Conservation (phyloP, 805 yeast genomes). For the Jamesozyma piceae region DNA sequence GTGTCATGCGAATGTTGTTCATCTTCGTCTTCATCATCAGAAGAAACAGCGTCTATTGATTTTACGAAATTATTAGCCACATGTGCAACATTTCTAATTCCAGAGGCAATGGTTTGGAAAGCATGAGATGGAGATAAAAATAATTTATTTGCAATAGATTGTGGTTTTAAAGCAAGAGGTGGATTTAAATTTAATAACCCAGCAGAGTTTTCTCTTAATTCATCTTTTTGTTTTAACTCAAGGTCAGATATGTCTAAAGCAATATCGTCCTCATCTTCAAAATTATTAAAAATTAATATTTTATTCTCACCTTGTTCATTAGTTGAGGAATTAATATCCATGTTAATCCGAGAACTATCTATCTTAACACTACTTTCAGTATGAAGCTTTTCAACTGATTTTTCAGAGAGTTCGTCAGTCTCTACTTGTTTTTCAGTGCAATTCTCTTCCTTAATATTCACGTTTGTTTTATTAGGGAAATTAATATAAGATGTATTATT, state of each 20-base stretch:
- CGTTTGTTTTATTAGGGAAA: too few species aligned
- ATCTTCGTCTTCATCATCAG: background rate
- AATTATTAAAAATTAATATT: too few species aligned
- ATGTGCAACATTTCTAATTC: conserved; percentile 11
- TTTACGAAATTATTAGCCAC: conserved; percentile 12
- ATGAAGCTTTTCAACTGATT: too few species aligned
- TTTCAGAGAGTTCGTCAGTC: too few species aligned
- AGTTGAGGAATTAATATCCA: too few species aligned
- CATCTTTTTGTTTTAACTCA: background rate
- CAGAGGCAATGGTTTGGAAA: conserved; percentile 6
- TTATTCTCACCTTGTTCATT: too few species aligned
- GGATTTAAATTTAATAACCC: background rate
- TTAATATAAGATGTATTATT: too few species aligned
- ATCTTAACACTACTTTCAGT: too few species aligned
- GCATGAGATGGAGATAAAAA: conserved; percentile 13
- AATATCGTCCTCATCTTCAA: background rate
- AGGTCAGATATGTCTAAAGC: background rate
- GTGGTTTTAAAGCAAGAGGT: background rate
- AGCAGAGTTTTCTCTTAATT: background rate
- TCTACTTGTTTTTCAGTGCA: too few species aligned
- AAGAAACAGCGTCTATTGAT: conserved; percentile 8
- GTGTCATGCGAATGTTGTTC: background rate
- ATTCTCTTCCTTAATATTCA: too few species aligned
- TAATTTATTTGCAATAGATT: background rate
- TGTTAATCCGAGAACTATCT: too few species aligned